A percentile compares a stretch with the other conserved stretches of the same genome.
These are phyloP conservation scores for Rhynchosporium agropyri DNA, from an alignment of 2,329 filamentous ascomycete species.

Conservation along the genomic window DNA sequence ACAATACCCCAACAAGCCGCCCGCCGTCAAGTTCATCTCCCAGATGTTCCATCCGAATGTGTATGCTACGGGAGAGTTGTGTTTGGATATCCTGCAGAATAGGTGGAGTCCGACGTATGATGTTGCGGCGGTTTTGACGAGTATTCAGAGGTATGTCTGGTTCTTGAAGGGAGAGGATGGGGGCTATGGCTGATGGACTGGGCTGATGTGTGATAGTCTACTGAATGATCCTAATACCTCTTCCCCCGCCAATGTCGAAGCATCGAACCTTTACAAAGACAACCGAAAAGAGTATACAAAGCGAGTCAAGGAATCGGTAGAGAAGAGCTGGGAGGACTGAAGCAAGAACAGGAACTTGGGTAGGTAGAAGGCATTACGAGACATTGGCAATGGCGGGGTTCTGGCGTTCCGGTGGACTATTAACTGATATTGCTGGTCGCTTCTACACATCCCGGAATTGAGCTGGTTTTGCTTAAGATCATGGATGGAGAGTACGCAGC, in stretches of 20 bases:
- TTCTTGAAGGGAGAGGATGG: background rate
- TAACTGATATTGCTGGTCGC: constrained; percentile 14
- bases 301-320: constrained; percentile 91
- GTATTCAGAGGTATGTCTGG: constrained; percentile 83
- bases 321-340: constrained; percentile 98
- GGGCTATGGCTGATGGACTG: background rate
- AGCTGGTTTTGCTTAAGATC: constrained; percentile 6
- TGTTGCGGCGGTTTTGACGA: constrained; percentile 94
- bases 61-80: constrained; percentile 94
- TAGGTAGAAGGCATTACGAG: constrained; percentile 25
- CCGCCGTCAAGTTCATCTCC: constrained; percentile 96
- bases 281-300: constrained; percentile 97
- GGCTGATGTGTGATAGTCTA: constrained; percentile 60
- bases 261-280: constrained; percentile 97
- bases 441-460: constrained; percentile 14
- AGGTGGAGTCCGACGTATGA: constrained; percentile 99
- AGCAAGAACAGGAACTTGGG: constrained; percentile 1
- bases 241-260: constrained; percentile 95
- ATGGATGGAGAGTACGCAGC: constrained; percentile 19
- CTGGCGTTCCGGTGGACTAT: constrained; percentile 23
- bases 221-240: constrained; percentile 99
- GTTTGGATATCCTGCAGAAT: constrained; percentile 95
- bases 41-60: constrained; percentile 99
- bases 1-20: constrained; percentile 97
- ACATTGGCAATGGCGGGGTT: constrained; percentile 30